Conservation (phyloP, 1,139 yeast species). For the Saccharomycopsis hybrid region DNA sequence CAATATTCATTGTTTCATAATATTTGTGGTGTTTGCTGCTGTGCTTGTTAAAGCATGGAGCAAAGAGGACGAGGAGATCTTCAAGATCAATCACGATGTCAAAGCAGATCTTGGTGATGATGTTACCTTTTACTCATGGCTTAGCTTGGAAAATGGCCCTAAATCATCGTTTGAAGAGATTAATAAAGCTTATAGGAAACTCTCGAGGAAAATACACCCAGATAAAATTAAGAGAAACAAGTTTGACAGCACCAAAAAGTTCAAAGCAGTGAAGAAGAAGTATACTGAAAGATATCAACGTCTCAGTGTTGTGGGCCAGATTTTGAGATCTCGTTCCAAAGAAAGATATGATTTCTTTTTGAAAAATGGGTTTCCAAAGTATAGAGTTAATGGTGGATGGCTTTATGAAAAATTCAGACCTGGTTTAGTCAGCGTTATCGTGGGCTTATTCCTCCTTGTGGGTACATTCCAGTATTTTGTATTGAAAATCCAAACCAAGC, state of each 20-base stretch:
- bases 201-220: conserved; percentile 74
- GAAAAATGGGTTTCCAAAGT: conserved; percentile 79
- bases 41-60: conserved; percentile 32
- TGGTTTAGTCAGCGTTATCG: conserved; percentile 43
- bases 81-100: conserved; percentile 63
- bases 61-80: conserved; percentile 73
- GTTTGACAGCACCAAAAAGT: conserved; percentile 26
- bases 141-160: conserved; percentile 45
- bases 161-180: conserved; percentile 58
- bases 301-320: conserved; percentile 66
- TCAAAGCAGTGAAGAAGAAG: conserved; percentile 29
- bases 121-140: conserved; percentile 64
- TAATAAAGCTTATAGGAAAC: conserved; percentile 64
- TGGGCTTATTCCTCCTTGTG: conserved; percentile 42
- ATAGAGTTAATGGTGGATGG: conserved; percentile 48
- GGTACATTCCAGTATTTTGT: conserved; percentile 56
- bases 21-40: neutral
- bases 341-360: conserved; percentile 82
- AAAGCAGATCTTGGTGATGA: conserved; percentile 46
- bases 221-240: conserved; percentile 53
- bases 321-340: conserved; percentile 57
- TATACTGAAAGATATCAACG: conserved; percentile 59
- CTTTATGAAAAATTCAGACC: conserved; percentile 53
- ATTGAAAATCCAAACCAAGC: conserved; percentile 49
- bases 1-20: too few species aligned